Percentiles rank a stretch among this genome's conserved stretches.
phyloP scores from a whole-genome alignment of 352 stramenopile genomes.

The Plasmopara halstedii region DNA sequence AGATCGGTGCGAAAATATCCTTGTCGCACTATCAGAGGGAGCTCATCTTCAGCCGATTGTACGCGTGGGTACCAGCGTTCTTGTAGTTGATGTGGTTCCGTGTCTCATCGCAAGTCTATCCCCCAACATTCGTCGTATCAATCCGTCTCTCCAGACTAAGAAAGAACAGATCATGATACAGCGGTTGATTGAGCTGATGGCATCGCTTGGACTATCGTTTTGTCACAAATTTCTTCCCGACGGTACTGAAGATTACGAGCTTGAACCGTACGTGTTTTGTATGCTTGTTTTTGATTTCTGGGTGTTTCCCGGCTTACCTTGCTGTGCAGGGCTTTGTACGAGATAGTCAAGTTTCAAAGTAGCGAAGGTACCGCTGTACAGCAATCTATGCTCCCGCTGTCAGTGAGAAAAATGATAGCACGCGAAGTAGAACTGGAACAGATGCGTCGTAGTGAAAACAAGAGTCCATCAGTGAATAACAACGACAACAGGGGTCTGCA shows the following conservation, averaged over 20 bases:
- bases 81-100: slow-evolving; percentile 70
- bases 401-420: slow-evolving; percentile 68
- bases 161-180: slow-evolving; percentile 63
- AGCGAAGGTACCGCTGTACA: slow-evolving; percentile 22
- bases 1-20: slow-evolving; percentile 60
- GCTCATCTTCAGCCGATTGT: slow-evolving; percentile 51
- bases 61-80: slow-evolving; percentile 43
- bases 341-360: slow-evolving; percentile 55
- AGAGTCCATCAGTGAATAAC: slow-evolving; percentile 3
- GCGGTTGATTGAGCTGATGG: slow-evolving; percentile 69
- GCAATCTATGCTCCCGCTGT: slow-evolving; percentile 41
- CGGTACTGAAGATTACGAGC: slow-evolving; percentile 57
- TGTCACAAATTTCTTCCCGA: slow-evolving; percentile 56
- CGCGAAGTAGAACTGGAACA: slow-evolving; percentile 76
- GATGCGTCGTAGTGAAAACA: slow-evolving; percentile 57
- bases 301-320: slow-evolving; percentile 2
- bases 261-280: slow-evolving; percentile 61
- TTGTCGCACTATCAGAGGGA: slow-evolving; percentile 54
- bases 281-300: not conserved
- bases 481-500: slow-evolving; percentile 4
- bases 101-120: slow-evolving; percentile 62
- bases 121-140: slow-evolving; percentile 52
- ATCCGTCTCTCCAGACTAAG: slow-evolving; percentile 44
- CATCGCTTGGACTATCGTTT: slow-evolving; percentile 71
- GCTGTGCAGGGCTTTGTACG: slow-evolving; percentile 45